phyloP scores from a whole-genome alignment of 768 basidiomycete species.

The Lepiota brunneoincarnata region DNA sequence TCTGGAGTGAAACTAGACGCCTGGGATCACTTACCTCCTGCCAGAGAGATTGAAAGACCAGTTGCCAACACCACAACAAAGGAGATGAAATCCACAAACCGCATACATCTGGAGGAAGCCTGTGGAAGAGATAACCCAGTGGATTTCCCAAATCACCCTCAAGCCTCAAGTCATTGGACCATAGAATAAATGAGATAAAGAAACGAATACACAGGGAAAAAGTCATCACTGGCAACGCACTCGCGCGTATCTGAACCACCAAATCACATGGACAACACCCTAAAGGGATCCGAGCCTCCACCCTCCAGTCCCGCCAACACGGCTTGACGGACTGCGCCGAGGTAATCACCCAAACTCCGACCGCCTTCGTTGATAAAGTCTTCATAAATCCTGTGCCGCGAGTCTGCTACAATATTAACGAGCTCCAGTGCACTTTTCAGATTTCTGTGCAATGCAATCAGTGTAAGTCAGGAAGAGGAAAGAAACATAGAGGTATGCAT shows the following conservation, averaged over 20 bases:
- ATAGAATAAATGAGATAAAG: neutral
- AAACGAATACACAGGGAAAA: neutral
- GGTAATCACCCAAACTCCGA: constrained; percentile 65
- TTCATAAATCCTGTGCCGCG: constrained; percentile 79
- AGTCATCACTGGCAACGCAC: neutral
- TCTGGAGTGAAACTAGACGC: too few species aligned
- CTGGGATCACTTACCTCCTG: too few species aligned
- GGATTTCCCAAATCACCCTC: too few species aligned
- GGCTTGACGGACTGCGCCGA: constrained; percentile 69
- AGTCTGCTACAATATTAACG: constrained; percentile 85
- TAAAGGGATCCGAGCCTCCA: constrained; percentile 78
- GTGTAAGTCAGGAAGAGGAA: neutral
- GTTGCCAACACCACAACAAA: too few species aligned
- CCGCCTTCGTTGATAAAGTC: constrained; percentile 73
- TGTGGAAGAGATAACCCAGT: too few species aligned
- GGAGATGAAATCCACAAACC: too few species aligned
- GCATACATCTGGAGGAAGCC: too few species aligned
- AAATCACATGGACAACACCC: constrained; percentile 23
- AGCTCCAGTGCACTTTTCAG: constrained; percentile 73
- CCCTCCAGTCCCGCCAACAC: constrained; percentile 68
- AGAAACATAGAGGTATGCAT: constrained; percentile 22
- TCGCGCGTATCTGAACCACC: neutral
- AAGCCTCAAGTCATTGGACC: too few species aligned
- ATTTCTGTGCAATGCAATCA: constrained; percentile 45
- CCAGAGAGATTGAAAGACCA: too few species aligned